phyloP scores from a whole-genome alignment of 805 yeast genomes.

The Myxozyma monticola region DNA sequence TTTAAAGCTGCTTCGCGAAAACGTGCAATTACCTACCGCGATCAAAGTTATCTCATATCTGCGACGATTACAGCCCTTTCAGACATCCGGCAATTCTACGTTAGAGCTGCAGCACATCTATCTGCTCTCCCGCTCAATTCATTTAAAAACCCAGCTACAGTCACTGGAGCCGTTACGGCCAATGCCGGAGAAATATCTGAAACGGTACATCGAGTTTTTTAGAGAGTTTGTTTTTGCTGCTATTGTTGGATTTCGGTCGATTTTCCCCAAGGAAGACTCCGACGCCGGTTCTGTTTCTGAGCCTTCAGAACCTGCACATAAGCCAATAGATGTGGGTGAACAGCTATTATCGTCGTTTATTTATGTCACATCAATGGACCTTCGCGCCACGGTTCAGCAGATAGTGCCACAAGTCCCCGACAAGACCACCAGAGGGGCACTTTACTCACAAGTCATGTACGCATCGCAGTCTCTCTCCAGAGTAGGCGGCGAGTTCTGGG shows the following conservation, averaged over 20 bases:
- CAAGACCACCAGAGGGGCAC: constrained; percentile 49
- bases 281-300: constrained; percentile 1
- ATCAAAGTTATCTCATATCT: constrained; percentile 77
- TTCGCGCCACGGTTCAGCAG: constrained; percentile 31
- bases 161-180: constrained; percentile 57
- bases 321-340: constrained; percentile 17
- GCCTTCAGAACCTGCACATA: not conserved
- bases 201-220: constrained; percentile 77
- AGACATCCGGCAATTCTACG: constrained; percentile 34
- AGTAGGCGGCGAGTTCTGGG: constrained; percentile 68
- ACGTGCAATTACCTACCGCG: constrained; percentile 73
- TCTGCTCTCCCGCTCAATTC: constrained; percentile 66
- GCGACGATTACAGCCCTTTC: constrained; percentile 51
- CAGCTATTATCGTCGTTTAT: constrained; percentile 36
- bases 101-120: constrained; percentile 55
- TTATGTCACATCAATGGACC: constrained; percentile 31
- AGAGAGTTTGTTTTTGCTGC: constrained; percentile 82
- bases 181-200: constrained; percentile 62
- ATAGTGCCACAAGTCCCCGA: constrained; percentile 37
- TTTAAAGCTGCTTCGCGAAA: constrained; percentile 67
- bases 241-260: constrained; percentile 61
- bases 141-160: constrained; percentile 61
- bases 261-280: constrained; percentile 51
- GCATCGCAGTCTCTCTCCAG: constrained; percentile 83
- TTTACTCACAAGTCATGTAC: constrained; percentile 79